phyloP scores from a whole-genome alignment of 352 stramenopile species.

The Pythium coloratum region DNA sequence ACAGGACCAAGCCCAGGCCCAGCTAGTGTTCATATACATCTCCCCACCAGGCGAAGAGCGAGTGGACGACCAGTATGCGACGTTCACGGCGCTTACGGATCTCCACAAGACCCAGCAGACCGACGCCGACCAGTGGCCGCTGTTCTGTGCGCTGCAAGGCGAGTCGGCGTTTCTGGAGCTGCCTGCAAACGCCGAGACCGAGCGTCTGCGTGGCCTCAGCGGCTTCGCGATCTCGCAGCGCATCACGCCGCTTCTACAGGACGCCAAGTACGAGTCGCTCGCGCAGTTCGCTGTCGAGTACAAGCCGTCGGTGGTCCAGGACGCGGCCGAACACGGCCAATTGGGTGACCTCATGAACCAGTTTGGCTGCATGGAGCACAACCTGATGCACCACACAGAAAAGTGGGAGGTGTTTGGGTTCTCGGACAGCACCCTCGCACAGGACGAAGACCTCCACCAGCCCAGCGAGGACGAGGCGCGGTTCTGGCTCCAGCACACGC shows the following conservation, averaged over 20 bases:
- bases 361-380: slow-evolving; percentile 72
- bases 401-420: slow-evolving; percentile 82
- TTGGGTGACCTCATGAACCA: slow-evolving; percentile 65
- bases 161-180: slow-evolving; percentile 65
- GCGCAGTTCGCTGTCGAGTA: slow-evolving; percentile 81
- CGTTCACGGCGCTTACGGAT: slow-evolving; percentile 39
- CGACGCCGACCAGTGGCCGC: slow-evolving; percentile 35
- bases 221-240: slow-evolving; percentile 81
- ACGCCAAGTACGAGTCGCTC: slow-evolving; percentile 47
- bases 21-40: slow-evolving; percentile 66
- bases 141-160: slow-evolving; percentile 70
- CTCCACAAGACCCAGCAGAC: slow-evolving; percentile 22
- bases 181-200: slow-evolving; percentile 46
- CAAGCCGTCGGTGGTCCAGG: slow-evolving; percentile 36
- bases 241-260: slow-evolving; percentile 47
- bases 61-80: slow-evolving; percentile 41
- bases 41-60: slow-evolving; percentile 49
- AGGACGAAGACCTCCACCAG: slow-evolving; percentile 43
- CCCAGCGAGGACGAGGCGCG: slow-evolving; percentile 55
- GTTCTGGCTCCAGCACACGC: slow-evolving; percentile 64
- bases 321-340: slow-evolving; percentile 22
- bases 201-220: slow-evolving; percentile 61
- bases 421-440: slow-evolving; percentile 38
- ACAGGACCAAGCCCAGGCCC: slow-evolving; percentile 22
- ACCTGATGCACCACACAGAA: slow-evolving; percentile 80